Conservation (phyloP, 305 asterid genomes). For the Solanum hybrid region DNA sequence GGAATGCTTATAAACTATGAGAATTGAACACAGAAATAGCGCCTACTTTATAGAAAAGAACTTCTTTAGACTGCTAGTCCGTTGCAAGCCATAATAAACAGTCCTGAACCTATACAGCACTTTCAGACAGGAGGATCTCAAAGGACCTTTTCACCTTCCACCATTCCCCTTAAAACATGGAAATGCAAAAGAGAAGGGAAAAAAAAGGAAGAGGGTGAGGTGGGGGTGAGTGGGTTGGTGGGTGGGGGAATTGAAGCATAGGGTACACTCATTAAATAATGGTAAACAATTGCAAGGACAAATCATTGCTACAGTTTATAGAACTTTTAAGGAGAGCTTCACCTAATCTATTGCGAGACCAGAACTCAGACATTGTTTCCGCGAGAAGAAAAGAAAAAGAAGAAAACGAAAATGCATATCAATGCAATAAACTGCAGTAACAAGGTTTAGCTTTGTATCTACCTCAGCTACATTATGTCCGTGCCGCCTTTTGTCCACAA, state of each 20-base stretch:
- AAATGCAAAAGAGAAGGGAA: background rate
- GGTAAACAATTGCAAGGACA: background rate
- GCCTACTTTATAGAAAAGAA: background rate
- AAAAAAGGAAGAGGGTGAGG: background rate
- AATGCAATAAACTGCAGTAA: background rate
- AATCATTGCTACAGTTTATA: background rate
- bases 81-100: background rate
- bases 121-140: background rate
- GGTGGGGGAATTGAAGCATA: background rate
- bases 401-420: background rate
- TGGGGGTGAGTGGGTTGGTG: background rate
- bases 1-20: background rate
- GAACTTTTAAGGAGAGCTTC: background rate
- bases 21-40: background rate
- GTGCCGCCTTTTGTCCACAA: conserved; percentile 89
- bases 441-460: conserved; percentile 7
- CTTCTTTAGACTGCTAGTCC: background rate
- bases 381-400: background rate
- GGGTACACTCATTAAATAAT: background rate
- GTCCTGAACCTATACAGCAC: background rate
- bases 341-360: background rate
- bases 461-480: conserved; percentile 96
- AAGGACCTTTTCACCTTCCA: background rate
- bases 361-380: conserved; percentile 1
- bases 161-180: background rate